phyloP scores from a whole-genome alignment of 352 stramenopile species.

The Phytophthora meadii region DNA sequence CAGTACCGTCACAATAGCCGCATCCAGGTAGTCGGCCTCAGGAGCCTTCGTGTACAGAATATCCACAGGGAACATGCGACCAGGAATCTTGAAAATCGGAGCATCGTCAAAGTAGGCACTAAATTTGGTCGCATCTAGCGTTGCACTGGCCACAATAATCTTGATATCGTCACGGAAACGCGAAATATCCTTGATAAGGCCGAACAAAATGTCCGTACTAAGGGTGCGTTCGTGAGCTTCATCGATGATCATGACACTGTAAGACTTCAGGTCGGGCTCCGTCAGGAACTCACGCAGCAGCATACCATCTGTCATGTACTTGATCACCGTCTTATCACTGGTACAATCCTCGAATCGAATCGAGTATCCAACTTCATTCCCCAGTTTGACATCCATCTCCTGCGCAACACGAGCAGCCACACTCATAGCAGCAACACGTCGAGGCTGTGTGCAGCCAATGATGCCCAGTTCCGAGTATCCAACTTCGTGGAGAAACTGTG shows the following conservation, averaged over 20 bases:
- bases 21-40: conserved; percentile 99
- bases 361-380: conserved; percentile 98
- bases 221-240: conserved; percentile 99
- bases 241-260: conserved; percentile 99
- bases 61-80: conserved; percentile 95
- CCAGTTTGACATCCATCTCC: conserved; percentile 98
- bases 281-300: conserved; percentile 98
- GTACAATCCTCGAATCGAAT: conserved; percentile 99
- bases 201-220: conserved; percentile 99
- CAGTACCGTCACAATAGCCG: conserved; percentile 97
- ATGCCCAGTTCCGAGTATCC: conserved; percentile 97
- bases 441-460: conserved; percentile 95
- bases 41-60: conserved; percentile 99
- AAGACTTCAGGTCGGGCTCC: conserved; percentile 96
- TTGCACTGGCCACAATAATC: conserved; percentile 97
- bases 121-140: conserved; percentile 99
- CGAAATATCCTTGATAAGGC: conserved; percentile 98
- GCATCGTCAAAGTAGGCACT: conserved; percentile 99
- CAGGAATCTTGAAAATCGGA: conserved; percentile 99
- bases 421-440: conserved; percentile 99
- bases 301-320: conserved; percentile 99
- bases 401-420: conserved; percentile 98
- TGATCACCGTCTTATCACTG: conserved; percentile 96
- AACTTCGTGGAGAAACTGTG: conserved; percentile 97
- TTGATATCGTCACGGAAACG: conserved; percentile 97